These are phyloP conservation scores for Nasturtium officinale DNA, from an alignment of 345 rosid genomes.

Conservation along the genomic window DNA sequence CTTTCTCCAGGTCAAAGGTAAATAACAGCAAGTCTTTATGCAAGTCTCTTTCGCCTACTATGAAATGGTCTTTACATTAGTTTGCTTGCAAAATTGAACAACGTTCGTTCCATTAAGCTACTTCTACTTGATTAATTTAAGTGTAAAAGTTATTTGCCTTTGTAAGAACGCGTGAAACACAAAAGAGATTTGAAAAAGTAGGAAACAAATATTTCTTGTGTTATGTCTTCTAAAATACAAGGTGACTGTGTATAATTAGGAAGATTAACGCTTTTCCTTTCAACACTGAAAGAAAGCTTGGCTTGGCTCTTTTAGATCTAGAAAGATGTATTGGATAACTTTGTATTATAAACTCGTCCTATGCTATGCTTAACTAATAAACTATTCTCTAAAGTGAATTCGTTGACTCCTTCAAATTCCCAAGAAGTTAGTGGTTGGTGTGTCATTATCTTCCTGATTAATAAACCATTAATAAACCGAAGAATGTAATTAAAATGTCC, in stretches of 20 bases:
- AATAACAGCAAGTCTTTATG: constrained; percentile 9
- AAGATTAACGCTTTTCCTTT: too few relatives aligned
- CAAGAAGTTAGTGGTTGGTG: constrained; percentile 35
- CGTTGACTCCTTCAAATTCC: constrained; percentile 26
- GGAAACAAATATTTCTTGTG: neutral
- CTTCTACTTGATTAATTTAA: neutral
- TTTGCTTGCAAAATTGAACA: constrained; percentile 9
- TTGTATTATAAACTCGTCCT: neutral
- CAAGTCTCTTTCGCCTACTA: neutral
- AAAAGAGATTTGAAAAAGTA: neutral
- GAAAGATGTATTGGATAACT: neutral
- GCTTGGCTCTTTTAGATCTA: neutral
- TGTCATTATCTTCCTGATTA: constrained; percentile 23
- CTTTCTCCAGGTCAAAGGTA: neutral
- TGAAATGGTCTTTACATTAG: neutral
- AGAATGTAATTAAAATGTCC: too few relatives aligned
- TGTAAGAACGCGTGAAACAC: constrained; percentile 16
- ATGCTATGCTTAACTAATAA: constrained; percentile 1
- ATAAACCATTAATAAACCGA: too few relatives aligned
- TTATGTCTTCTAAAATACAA: too few relatives aligned
- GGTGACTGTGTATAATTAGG: neutral
- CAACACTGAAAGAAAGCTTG: too few relatives aligned
- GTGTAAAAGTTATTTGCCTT: neutral
- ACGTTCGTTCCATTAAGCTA: neutral
- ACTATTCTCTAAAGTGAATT: neutral